A percentile compares a stretch with the other conserved stretches of the same genome.
Conservation (phyloP, 495 filamentous ascomycete species). For the Sordaria brevicollis region DNA sequence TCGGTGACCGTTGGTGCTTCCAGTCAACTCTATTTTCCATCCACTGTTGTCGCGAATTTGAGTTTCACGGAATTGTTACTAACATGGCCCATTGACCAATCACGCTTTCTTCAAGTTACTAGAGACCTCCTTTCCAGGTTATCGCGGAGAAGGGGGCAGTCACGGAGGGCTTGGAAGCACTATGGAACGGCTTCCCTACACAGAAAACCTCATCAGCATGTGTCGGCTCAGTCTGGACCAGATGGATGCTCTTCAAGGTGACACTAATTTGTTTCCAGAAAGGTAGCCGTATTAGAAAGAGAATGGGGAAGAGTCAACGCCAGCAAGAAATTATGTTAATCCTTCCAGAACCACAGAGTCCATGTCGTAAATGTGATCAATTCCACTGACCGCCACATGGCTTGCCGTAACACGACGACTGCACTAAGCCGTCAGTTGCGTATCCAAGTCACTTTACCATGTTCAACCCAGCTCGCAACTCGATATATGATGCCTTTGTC, state of each 20-base stretch:
- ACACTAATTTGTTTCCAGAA: not conserved
- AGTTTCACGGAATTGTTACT: not conserved
- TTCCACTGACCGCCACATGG: not conserved
- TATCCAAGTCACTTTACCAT: not conserved
- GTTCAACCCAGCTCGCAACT: not conserved
- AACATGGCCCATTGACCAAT: not conserved
- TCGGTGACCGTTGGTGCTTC: not conserved
- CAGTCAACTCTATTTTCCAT: not conserved
- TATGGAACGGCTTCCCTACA: not conserved
- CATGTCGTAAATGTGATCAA: not conserved
- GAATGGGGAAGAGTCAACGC: not conserved
- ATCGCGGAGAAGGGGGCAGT: not conserved
- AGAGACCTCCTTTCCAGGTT: not conserved
- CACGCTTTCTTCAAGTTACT: not conserved
- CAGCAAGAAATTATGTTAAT: not conserved
- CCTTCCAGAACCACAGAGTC: not conserved
- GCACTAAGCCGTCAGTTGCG: not conserved
- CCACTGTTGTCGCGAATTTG: not conserved
- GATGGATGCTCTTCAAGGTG: not conserved
- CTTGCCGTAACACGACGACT: not conserved
- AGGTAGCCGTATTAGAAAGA: not conserved
- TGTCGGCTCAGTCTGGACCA: not conserved
- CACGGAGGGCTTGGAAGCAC: not conserved
- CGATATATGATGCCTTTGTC: not conserved
- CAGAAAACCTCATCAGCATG: not conserved